These are phyloP conservation scores for Picea abies DNA, from an alignment of 83 land plant species.

Conservation along the genomic window DNA sequence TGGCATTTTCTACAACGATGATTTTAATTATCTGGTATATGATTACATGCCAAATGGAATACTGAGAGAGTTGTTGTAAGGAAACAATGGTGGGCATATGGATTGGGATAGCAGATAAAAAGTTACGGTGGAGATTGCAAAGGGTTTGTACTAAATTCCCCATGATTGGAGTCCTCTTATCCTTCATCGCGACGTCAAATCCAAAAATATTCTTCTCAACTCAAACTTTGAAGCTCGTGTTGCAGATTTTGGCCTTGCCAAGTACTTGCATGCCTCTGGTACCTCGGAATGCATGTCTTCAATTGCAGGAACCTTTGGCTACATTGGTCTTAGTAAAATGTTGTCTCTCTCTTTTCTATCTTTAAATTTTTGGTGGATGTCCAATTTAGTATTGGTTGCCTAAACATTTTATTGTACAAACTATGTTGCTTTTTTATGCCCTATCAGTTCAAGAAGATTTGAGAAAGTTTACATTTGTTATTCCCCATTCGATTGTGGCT, in stretches of 20 bases:
- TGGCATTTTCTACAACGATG: constrained; percentile 46
- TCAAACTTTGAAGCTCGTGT: constrained; percentile 64
- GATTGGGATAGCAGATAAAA: constrained; percentile 65
- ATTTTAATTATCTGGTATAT: constrained; percentile 76
- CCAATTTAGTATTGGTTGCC: too few relatives aligned
- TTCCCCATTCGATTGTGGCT: too few relatives aligned
- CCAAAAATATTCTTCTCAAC: constrained; percentile 63
- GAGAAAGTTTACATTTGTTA: too few relatives aligned
- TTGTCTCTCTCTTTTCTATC: neutral
- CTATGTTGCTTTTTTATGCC: too few relatives aligned
- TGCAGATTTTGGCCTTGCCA: constrained; percentile 76
- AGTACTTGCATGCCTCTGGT: constrained; percentile 40
- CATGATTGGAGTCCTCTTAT: constrained; percentile 87
- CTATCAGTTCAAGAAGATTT: too few relatives aligned
- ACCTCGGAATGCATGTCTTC: constrained; percentile 42
- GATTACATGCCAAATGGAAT: constrained; percentile 19
- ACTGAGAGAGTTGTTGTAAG: constrained; percentile 79
- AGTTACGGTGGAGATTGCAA: constrained; percentile 81
- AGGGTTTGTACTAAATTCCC: constrained; percentile 84
- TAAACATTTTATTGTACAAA: too few relatives aligned
- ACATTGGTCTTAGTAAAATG: constrained; percentile 43
- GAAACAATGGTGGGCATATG: constrained; percentile 62
- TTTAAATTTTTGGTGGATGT: too few relatives aligned
- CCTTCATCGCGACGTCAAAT: constrained; percentile 26
- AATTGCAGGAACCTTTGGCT: constrained; percentile 63